Conservation (phyloP, 352 stramenopile genomes). For the Halophytophthora polymorphica region DNA sequence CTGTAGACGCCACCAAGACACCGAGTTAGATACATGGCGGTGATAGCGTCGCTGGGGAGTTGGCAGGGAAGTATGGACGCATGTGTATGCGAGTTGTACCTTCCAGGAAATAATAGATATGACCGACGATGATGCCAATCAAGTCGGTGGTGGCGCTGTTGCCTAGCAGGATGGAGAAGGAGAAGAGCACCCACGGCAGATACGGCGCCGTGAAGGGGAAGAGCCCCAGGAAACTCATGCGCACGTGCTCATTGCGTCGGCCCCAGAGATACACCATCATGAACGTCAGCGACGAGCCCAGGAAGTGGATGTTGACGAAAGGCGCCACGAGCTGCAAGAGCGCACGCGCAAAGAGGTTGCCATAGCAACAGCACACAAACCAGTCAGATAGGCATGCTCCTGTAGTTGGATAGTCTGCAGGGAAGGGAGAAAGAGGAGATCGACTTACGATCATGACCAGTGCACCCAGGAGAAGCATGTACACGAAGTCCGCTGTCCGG, state of each 20-base stretch:
- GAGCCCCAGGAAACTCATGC: slow-evolving; percentile 97
- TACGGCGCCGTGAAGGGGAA: slow-evolving; percentile 98
- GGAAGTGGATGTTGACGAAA: slow-evolving; percentile 97
- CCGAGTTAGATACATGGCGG: slow-evolving; percentile 12
- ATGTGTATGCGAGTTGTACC: too few relatives aligned
- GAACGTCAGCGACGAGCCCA: slow-evolving; percentile 98
- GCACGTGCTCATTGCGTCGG: slow-evolving; percentile 92
- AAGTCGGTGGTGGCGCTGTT: slow-evolving; percentile 96
- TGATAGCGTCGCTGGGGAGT: too few relatives aligned
- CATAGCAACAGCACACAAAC: neutral
- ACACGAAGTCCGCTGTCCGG: slow-evolving; percentile 96
- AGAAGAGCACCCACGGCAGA: slow-evolving; percentile 97
- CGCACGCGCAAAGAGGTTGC: neutral
- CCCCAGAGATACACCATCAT: slow-evolving; percentile 99
- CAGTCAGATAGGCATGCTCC: neutral
- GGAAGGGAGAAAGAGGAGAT: neutral
- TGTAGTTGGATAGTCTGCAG: neutral
- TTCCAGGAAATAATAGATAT: slow-evolving; percentile 99
- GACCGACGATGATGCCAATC: slow-evolving; percentile 98
- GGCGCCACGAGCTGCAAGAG: slow-evolving; percentile 86
- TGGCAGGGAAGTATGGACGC: too few relatives aligned
- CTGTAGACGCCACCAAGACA: slow-evolving; percentile 33
- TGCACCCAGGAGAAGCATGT: slow-evolving; percentile 97
- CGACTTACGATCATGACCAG: slow-evolving; percentile 90
- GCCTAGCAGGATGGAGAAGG: slow-evolving; percentile 94